phyloP scores from a whole-genome alignment of 2,329 filamentous ascomycete species.

The Sporothrix protearum region DNA sequence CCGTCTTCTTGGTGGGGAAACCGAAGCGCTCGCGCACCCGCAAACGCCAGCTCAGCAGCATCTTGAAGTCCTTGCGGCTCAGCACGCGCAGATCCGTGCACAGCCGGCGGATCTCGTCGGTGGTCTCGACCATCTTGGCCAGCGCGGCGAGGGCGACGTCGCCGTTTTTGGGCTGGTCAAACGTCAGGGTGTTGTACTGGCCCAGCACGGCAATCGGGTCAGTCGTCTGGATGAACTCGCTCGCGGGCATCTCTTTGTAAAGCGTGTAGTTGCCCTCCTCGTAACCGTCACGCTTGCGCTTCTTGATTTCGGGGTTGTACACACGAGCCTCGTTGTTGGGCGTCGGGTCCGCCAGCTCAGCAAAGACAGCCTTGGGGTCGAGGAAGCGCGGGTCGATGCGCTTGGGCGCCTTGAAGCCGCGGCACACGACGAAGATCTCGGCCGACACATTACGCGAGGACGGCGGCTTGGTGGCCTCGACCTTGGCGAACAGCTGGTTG shows the following conservation, averaged over 20 bases:
- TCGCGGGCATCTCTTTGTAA: conserved; percentile 83
- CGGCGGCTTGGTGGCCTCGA: conserved; percentile 95
- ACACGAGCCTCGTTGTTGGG: conserved; percentile 98
- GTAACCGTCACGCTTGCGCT: conserved; percentile 95
- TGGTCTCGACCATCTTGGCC: conserved; percentile 81
- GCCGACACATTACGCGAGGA: conserved; percentile 94
- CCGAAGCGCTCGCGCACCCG: conserved; percentile 89
- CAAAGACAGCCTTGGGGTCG: conserved; percentile 85
- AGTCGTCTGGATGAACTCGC: conserved; percentile 87
- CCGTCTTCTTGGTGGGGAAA: conserved; percentile 69
- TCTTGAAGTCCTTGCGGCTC: conserved; percentile 90
- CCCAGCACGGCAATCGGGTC: conserved; percentile 93
- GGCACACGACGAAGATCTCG: conserved; percentile 97
- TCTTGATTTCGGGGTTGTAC: conserved; percentile 96
- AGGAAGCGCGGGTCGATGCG: conserved; percentile 88
- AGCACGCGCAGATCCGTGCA: conserved; percentile 85
- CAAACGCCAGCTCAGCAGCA: conserved; percentile 82
- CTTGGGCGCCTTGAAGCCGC: conserved; percentile 93
- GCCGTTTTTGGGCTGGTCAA: conserved; percentile 72
- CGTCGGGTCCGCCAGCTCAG: conserved; percentile 77
- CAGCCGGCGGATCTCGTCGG: conserved; percentile 71
- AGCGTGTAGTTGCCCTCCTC: conserved; percentile 93
- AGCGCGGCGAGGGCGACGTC: conserved; percentile 85
- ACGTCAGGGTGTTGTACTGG: conserved; percentile 76
- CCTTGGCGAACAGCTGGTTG: conserved; percentile 91